Base-by-base conservation (phyloP, 1,139 yeast species). In the Protomyces inundatus region DNA sequence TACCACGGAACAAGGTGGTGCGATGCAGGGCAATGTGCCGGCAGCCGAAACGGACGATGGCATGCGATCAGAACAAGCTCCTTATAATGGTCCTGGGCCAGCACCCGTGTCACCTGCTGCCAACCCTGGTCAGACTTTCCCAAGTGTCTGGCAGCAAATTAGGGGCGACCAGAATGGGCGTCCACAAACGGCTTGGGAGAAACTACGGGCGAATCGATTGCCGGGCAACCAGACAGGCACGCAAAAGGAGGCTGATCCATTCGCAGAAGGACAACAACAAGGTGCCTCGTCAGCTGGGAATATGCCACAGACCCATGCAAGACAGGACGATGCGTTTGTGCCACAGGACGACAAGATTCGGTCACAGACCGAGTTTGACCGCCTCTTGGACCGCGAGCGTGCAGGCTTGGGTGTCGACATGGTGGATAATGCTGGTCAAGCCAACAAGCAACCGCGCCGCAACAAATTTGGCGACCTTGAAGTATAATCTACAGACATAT, bases 111-210 rank as follows among this genome's bases (percentile, higher is more conserved):
- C 35, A 4, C 56, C 62, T 10, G 35, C 23, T 7, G 53, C 36
- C 10, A 32, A 30, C 16, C 35, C 39, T 10, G 12, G 16, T 3
- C 42, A 36, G 6, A 23, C 23, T 23, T 16, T 4, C n/a, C 3
- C 42, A 6, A 52, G 39, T 30, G 54, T 58, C 12, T 58, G 62
- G 62, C 62, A 58, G 36, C 62, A 58, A 34, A 36, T 58, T n/a
- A 39, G 62, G n/a, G 56, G 56, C 14, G 62, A 58, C 35, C 51
- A 39, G 6, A 33, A 42, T 3, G 46, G 37, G 7, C 55, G 56
- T 1, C 62, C 62, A 42, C 56, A 58, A 42, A 58, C 62, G 10
- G 62, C 62, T 10, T 58, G 62, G 62, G 62, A 58, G 36, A 46
- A 55, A 5, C 54, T 58, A 32, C 33, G 62, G 16, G 52, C 34